These are phyloP conservation scores for Serendipita sp. DNA, from an alignment of 1,284 basidiomycete genomes.

Conservation along the genomic window DNA sequence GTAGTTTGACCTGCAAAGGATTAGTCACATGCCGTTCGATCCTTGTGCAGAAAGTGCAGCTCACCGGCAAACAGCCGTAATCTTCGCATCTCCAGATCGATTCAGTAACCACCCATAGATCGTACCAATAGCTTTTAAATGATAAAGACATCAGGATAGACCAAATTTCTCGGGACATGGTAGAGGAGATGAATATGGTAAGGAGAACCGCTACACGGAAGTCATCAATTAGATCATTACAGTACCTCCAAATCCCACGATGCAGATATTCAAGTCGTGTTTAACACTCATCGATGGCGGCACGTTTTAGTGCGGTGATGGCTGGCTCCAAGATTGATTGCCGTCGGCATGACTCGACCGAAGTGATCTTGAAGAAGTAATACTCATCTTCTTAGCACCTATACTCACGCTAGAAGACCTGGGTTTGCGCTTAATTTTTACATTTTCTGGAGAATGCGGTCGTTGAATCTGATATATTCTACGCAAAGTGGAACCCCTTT, in stretches of 20 bases:
- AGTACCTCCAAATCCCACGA: constrained; percentile 17
- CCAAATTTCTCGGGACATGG: neutral
- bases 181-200: neutral
- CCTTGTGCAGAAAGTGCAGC: neutral
- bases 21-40: neutral
- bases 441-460: too few relatives aligned
- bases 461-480: constrained; percentile 6
- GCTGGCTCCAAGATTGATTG: too few relatives aligned
- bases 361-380: too few relatives aligned
- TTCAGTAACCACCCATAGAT: constrained; percentile 22
- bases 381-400: too few relatives aligned
- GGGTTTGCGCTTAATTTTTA: too few relatives aligned
- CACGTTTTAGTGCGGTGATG: too few relatives aligned
- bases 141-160: neutral
- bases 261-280: constrained; percentile 14
- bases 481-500: constrained; percentile 70
- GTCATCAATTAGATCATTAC: neutral
- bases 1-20: constrained; percentile 22
- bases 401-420: too few relatives aligned
- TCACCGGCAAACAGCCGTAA: constrained; percentile 24
- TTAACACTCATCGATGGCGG: neutral
- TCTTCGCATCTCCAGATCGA: constrained; percentile 16
- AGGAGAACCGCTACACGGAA: too few relatives aligned
- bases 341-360: too few relatives aligned
- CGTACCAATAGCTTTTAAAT: constrained; percentile 21